phyloP scores from a whole-genome alignment of 495 filamentous ascomycete species.

The Tuber umbilicatum region DNA sequence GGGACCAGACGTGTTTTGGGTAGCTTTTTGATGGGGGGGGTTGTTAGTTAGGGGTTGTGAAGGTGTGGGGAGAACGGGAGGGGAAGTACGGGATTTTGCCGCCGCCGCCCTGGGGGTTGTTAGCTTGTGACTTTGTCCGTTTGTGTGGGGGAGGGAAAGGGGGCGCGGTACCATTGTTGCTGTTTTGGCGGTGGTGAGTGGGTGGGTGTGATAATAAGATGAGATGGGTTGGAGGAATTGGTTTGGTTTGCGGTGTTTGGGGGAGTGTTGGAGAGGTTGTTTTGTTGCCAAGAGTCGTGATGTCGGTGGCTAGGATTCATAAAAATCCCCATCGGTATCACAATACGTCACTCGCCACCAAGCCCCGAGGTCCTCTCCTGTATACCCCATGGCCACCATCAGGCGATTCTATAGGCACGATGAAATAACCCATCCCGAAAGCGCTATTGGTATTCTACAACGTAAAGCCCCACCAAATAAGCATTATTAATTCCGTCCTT shows the following conservation, averaged over 20 bases:
- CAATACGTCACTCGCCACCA: background rate
- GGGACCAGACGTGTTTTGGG: constrained; percentile 99
- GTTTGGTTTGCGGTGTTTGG: background rate
- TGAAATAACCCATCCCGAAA: background rate
- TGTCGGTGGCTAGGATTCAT: background rate
- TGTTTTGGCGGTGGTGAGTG: background rate
- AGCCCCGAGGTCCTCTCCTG: background rate
- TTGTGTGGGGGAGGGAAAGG: background rate
- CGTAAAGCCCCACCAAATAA: background rate
- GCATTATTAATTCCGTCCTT: background rate
- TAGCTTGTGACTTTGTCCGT: constrained; percentile 37
- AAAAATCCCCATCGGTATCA: background rate
- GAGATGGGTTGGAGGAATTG: background rate
- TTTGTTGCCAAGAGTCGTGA: background rate
- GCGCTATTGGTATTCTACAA: background rate
- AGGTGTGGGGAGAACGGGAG: constrained; percentile 15
- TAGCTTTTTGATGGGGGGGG: constrained; percentile 59
- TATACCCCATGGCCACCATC: background rate
- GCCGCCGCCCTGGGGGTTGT: constrained; percentile 58
- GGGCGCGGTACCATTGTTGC: background rate
- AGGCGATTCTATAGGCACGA: constrained; percentile 4
- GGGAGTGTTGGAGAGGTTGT: background rate
- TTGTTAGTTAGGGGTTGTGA: constrained; percentile 17
- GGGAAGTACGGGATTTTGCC: constrained; percentile 78
- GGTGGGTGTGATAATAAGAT: background rate